Conservation (phyloP, 208 protist genomes). For the Naegleria gruberi region DNA sequence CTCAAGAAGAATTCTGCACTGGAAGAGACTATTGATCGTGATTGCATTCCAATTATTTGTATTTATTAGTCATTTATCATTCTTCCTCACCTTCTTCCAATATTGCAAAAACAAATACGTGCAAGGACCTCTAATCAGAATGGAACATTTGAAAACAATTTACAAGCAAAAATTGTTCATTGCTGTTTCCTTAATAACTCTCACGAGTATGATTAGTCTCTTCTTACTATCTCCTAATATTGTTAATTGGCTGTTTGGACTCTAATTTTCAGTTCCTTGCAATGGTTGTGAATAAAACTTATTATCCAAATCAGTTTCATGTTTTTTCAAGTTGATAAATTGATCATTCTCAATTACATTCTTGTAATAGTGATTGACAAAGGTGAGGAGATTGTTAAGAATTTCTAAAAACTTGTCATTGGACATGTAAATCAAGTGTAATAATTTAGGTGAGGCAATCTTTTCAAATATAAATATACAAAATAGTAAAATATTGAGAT, state of each 20-base stretch:
- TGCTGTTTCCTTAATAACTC: background rate
- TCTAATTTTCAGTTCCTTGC: background rate
- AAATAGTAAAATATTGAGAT: constrained; percentile 6
- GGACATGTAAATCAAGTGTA: background rate
- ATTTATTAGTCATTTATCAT: background rate
- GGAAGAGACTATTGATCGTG: background rate
- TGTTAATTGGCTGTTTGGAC: background rate
- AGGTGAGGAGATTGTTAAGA: background rate
- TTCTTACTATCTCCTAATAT: background rate
- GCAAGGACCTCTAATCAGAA: background rate
- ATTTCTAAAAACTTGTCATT: background rate
- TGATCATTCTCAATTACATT: background rate
- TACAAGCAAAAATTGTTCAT: background rate
- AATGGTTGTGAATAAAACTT: too few species aligned
- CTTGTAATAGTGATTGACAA: background rate
- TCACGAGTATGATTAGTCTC: background rate
- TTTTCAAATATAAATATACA: background rate
- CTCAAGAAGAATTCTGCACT: background rate
- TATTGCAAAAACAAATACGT: background rate
- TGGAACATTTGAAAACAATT: background rate
- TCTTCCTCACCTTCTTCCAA: background rate
- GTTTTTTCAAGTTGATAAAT: background rate
- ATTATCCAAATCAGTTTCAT: background rate
- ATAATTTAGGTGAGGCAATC: background rate
- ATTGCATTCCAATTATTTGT: background rate